phyloP scores from a whole-genome alignment of 768 basidiomycete genomes.

The Calocera cornea region DNA sequence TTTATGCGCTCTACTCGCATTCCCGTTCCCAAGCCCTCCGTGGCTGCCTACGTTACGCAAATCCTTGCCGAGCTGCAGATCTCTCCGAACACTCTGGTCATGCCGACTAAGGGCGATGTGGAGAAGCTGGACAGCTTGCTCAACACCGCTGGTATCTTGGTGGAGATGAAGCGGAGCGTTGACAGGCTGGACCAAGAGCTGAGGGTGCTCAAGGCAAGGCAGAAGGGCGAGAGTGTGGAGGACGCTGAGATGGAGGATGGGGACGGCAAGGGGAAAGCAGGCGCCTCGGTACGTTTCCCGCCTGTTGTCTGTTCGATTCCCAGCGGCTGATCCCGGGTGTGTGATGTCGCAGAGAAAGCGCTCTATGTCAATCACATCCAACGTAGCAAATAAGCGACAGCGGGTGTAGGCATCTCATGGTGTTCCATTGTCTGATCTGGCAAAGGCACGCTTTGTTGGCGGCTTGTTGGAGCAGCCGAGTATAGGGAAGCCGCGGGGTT shows the following conservation, averaged over 20 bases:
- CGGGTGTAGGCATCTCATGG: neutral
- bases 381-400: neutral
- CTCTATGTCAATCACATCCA: neutral
- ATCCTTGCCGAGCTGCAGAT: slow-evolving; percentile 67
- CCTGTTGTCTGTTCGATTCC: neutral
- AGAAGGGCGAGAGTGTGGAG: neutral
- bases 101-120: slow-evolving; percentile 82
- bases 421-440: neutral
- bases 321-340: neutral
- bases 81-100: slow-evolving; percentile 61
- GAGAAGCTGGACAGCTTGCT: slow-evolving; percentile 59
- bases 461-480: neutral
- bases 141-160: slow-evolving; percentile 53
- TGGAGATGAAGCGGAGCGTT: slow-evolving; percentile 79
- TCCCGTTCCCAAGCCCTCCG: slow-evolving; percentile 58
- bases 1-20: slow-evolving; percentile 79
- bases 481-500: neutral
- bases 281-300: neutral
- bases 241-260: neutral
- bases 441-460: neutral
- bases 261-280: neutral
- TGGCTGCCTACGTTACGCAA: slow-evolving; percentile 62
- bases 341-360: slow-evolving; percentile 3
- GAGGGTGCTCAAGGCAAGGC: slow-evolving; percentile 46
- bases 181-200: slow-evolving; percentile 84